These are phyloP conservation scores for Hypoxylon sp. DNA, from an alignment of 2,329 filamentous ascomycete genomes.

Conservation along the genomic window DNA sequence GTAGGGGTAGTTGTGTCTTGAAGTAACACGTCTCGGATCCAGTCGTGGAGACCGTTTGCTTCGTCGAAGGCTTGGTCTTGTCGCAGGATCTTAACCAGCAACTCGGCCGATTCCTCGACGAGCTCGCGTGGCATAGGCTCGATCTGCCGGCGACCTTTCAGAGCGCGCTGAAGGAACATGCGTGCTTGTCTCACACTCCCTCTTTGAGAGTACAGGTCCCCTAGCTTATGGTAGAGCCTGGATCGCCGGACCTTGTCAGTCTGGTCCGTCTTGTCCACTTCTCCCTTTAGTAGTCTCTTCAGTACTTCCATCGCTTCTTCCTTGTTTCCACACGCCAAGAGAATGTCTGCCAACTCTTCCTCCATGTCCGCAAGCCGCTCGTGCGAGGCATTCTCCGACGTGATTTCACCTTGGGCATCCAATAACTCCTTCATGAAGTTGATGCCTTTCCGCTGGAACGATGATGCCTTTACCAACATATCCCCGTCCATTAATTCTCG, in stretches of 20 bases:
- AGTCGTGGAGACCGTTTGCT: constrained; percentile 39
- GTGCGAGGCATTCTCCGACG: constrained; percentile 18
- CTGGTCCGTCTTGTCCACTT: constrained; percentile 26
- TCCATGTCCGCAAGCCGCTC: constrained; percentile 36
- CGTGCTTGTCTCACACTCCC: constrained; percentile 32
- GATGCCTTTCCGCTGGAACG: constrained; percentile 40
- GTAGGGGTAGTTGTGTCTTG: not conserved
- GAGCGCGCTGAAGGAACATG: constrained; percentile 36
- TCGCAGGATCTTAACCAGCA: constrained; percentile 38
- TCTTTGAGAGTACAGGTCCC: constrained; percentile 34
- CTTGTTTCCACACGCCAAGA: constrained; percentile 33
- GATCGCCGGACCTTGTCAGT: constrained; percentile 30
- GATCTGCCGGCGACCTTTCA: constrained; percentile 35
- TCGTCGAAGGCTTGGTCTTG: constrained; percentile 38
- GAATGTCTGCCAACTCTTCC: constrained; percentile 42
- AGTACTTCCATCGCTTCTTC: constrained; percentile 36
- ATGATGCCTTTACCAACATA: constrained; percentile 38
- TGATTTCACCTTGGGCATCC: constrained; percentile 1
- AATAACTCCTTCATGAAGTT: constrained; percentile 34
- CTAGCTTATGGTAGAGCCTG: constrained; percentile 44
- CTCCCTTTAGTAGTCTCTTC: constrained; percentile 33
- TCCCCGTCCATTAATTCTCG: constrained; percentile 31
- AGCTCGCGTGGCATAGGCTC: constrained; percentile 20
- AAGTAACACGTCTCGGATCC: constrained; percentile 33
- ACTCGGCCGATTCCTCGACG: constrained; percentile 38